Conservation (phyloP, 1,284 basidiomycete species). For the Boletus sp. region DNA sequence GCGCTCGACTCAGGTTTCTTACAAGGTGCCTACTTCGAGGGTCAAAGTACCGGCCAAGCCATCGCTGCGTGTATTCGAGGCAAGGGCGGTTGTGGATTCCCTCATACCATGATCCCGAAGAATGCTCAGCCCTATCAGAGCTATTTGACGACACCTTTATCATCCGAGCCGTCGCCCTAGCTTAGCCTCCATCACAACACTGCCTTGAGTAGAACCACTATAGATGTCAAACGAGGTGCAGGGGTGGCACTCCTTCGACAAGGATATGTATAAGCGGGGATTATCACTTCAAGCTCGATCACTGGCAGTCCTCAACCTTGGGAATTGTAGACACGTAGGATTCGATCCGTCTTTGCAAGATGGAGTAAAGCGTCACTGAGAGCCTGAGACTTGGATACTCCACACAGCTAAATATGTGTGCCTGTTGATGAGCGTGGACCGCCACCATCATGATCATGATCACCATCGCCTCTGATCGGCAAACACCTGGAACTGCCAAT, state of each 20-base stretch:
- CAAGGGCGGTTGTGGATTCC: slow-evolving; percentile 27
- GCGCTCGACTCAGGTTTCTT: slow-evolving; percentile 35
- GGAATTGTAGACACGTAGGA: background rate
- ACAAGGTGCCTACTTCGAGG: slow-evolving; percentile 46
- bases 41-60: slow-evolving; percentile 32
- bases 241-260: background rate
- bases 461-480: no score
- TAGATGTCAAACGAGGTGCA: background rate
- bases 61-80: slow-evolving; percentile 39
- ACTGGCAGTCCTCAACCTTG: background rate
- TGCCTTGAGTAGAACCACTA: background rate
- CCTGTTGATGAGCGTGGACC: background rate
- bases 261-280: background rate
- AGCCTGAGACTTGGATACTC: background rate
- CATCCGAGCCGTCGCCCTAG: background rate
- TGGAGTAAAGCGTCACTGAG: background rate
- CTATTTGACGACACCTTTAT: slow-evolving; percentile 8
- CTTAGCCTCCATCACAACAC: no score
- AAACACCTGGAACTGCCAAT: no score
- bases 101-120: slow-evolving; percentile 26
- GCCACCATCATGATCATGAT: no score
- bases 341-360: background rate
- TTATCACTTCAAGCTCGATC: background rate
- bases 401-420: background rate
- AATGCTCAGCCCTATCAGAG: slow-evolving; percentile 24